Evolutionary conservation across 441 rosid genomes (phyloP).

Genomic region (Croton setiger): DNA sequence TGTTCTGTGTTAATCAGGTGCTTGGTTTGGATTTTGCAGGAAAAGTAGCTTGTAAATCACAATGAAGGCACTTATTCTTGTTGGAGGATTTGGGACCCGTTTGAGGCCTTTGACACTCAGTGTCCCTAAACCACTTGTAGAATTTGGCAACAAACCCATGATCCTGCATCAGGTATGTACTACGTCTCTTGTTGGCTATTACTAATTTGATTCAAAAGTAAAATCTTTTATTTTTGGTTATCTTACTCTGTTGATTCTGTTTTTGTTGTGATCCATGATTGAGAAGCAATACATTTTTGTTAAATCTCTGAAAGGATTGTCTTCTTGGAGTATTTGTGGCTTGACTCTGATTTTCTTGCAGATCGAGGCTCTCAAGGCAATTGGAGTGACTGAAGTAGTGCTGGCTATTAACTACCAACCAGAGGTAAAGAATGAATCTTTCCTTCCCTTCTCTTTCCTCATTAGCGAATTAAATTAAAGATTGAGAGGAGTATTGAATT

Average conservation of each 20-base stretch:
- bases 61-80: slow-evolving; percentile 99
- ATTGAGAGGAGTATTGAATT: slow-evolving; percentile 3
- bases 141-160: slow-evolving; percentile 97
- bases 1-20: slow-evolving; percentile 11
- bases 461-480: not conserved
- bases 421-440: slow-evolving; percentile 43
- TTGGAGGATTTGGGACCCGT: slow-evolving; percentile 96
- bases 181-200: not conserved
- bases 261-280: slow-evolving; percentile 7
- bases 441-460: not conserved
- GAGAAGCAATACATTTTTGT: slow-evolving; percentile 4
- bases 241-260: not conserved
- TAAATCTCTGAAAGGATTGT: not conserved
- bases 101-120: slow-evolving; percentile 97
- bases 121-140: slow-evolving; percentile 96
- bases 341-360: slow-evolving; percentile 29
- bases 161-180: slow-evolving; percentile 85
- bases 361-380: slow-evolving; percentile 94
- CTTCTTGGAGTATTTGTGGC: not conserved
- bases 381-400: slow-evolving; percentile 94
- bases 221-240: slow-evolving; percentile 1
- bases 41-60: slow-evolving; percentile 31
- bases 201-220: not conserved
- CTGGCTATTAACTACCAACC: slow-evolving; percentile 97
- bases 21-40: slow-evolving; percentile 39